Base-by-base conservation (phyloP, 495 filamentous ascomycete species). In the Aspergillus saccharolyticus region DNA sequence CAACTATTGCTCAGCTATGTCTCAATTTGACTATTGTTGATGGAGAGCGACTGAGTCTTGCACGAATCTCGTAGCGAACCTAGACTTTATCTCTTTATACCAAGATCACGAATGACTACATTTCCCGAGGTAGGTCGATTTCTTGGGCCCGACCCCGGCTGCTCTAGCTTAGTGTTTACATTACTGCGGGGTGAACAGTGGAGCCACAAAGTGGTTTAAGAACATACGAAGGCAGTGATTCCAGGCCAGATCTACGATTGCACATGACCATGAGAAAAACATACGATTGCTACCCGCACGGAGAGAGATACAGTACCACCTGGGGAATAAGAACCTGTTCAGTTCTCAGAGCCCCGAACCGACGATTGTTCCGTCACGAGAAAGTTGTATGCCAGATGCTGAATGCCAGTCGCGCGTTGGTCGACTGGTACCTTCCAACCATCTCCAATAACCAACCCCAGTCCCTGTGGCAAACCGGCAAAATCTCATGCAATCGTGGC, bases 401-500 rank as follows among this genome's bases (percentile, higher is more conserved):
- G 47, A n/a, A 30, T 16, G 14, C 22, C 22, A 44, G 52, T 55
- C 55, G 55, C 45, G 50, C n/a, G n/a, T n/a, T n/a, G n/a, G n/a
- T 51, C 53, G 20, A 39, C 56, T 45, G 52, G n/a, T 54, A 57
- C 60, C 58, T 57, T 61, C 46, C 49, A 55, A 53, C 28, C 42
- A 12, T 50, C 19, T 51, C 56, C 49, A 61, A 58, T n/a, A n/a
- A 44, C 55, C 63, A 58, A 56, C 60, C 42, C 59, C 52, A 60
- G 60, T 57, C 25, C 54, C 49, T 48, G 56, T 18, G 49, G 52
- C 53, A 51, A 6, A 46, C 42, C 47, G 53, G 50, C 56, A 67
- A 6, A 49, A 42, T 54, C 59, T 59, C 48, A 53, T 48, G 57
- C 54, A 68, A 63, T 66, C 62, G 59, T 66, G 64, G 53, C 55